phyloP scores from a whole-genome alignment of 2,329 filamentous ascomycete genomes.

The Colletotrichum camelliae region DNA sequence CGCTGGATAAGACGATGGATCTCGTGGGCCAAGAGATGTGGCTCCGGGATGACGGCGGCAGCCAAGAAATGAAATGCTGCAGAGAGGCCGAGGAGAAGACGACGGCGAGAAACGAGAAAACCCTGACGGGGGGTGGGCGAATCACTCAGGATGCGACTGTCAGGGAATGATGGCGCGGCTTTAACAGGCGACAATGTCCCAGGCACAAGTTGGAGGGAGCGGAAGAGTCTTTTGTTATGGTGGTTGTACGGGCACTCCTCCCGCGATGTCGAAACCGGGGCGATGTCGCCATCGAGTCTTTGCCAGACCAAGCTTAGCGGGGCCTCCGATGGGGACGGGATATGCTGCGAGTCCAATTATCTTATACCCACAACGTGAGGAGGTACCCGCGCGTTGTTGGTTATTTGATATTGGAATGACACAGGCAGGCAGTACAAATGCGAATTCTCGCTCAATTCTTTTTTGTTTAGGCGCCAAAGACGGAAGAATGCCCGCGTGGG shows the following conservation, averaged over 20 bases:
- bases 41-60: constrained; percentile 16
- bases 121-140: constrained; percentile 4
- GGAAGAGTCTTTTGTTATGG: neutral
- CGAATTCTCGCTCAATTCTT: neutral
- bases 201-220: neutral
- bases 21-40: constrained; percentile 23
- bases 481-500: neutral
- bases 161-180: neutral
- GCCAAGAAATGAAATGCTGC: constrained; percentile 12
- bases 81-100: constrained; percentile 15
- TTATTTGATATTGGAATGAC: neutral
- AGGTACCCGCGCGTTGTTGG: neutral
- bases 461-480: constrained; percentile 2
- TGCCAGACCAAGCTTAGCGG: constrained; percentile 23
- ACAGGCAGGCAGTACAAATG: neutral
- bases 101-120: neutral
- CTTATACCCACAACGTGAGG: constrained; percentile 1
- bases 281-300: constrained; percentile 32
- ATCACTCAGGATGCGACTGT: neutral
- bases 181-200: neutral
- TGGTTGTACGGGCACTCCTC: constrained; percentile 15
- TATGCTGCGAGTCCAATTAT: constrained; percentile 6
- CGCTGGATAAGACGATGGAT: constrained; percentile 17
- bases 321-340: constrained; percentile 3
- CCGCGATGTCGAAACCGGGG: constrained; percentile 21